These are phyloP conservation scores for Phaeosphaeriaceae sp. DNA, from an alignment of 2,329 filamentous ascomycete genomes.

Conservation along the genomic window DNA sequence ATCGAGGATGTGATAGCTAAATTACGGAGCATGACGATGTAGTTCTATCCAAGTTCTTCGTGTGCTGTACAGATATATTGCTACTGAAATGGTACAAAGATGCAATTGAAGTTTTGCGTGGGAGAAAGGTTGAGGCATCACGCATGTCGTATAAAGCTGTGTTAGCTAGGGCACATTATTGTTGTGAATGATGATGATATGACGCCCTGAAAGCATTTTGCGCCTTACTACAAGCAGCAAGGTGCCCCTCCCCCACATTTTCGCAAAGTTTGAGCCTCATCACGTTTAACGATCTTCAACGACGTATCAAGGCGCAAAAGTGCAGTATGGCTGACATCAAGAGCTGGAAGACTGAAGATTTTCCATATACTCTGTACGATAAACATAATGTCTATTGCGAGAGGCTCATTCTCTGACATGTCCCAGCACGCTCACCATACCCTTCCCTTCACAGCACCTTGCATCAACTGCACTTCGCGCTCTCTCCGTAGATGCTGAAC, in stretches of 20 bases:
- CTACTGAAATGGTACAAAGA: too few species aligned
- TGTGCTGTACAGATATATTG: too few species aligned
- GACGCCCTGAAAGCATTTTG: constrained; percentile 22
- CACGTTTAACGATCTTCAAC: neutral
- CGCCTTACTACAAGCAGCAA: constrained; percentile 7
- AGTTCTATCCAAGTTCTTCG: too few species aligned
- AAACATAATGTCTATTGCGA: neutral
- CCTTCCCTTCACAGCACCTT: constrained; percentile 80
- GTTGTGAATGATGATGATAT: constrained; percentile 26
- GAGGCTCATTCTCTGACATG: neutral
- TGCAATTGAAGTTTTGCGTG: too few species aligned
- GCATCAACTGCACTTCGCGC: constrained; percentile 76
- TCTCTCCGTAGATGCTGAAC: constrained; percentile 84
- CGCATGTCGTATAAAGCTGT: neutral
- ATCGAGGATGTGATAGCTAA: constrained; percentile 13
- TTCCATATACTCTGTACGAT: constrained; percentile 50
- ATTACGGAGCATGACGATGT: constrained; percentile 18
- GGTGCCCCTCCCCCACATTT: constrained; percentile 22
- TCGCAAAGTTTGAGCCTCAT: constrained; percentile 21
- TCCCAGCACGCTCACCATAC: constrained; percentile 72
- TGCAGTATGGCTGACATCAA: constrained; percentile 21
- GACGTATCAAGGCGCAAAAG: neutral
- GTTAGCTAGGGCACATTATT: neutral
- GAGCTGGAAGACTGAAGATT: constrained; percentile 30
- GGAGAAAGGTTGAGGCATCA: too few species aligned